phyloP scores from a whole-genome alignment of 768 basidiomycete genomes.

The Tulasnella sp. region DNA sequence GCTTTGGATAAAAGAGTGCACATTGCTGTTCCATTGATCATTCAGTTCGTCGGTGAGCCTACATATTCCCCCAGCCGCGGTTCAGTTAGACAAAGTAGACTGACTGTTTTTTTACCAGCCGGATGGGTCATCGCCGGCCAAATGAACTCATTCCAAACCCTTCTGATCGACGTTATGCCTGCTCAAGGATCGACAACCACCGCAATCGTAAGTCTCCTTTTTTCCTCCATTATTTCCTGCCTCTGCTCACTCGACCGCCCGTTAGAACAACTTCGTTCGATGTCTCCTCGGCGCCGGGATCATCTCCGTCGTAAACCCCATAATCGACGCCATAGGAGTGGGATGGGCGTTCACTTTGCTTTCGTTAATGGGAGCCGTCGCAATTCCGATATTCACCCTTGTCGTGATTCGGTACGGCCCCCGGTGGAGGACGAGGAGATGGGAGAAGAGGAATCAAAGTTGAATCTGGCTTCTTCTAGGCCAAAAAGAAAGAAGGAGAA shows the following conservation, averaged over 20 bases:
- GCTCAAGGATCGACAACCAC: neutral
- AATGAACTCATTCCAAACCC: conserved; percentile 11
- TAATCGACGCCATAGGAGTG: conserved; percentile 50
- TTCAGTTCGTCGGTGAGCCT: conserved; percentile 28
- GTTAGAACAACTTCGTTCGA: conserved; percentile 62
- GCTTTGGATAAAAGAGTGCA: conserved; percentile 24
- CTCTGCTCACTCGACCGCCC: neutral
- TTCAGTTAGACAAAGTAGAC: neutral
- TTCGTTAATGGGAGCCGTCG: conserved; percentile 40
- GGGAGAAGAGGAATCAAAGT: neutral
- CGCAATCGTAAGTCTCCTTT: neutral
- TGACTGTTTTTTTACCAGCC: neutral
- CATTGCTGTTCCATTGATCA: conserved; percentile 27
- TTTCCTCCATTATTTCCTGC: neutral
- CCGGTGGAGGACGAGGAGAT: conserved; percentile 29
- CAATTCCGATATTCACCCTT: conserved; percentile 42
- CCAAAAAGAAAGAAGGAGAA: neutral
- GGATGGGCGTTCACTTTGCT: conserved; percentile 68
- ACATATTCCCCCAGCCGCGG: neutral
- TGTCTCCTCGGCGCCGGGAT: conserved; percentile 53
- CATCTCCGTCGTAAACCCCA: conserved; percentile 56
- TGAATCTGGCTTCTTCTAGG: neutral
- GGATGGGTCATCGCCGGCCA: conserved; percentile 6
- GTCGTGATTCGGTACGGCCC: conserved; percentile 50
- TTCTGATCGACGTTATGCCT: conserved; percentile 10